These are phyloP conservation scores for Chenopodium berlandieri DNA, from an alignment of 148 eudicot genomes.

Conservation along the genomic window DNA sequence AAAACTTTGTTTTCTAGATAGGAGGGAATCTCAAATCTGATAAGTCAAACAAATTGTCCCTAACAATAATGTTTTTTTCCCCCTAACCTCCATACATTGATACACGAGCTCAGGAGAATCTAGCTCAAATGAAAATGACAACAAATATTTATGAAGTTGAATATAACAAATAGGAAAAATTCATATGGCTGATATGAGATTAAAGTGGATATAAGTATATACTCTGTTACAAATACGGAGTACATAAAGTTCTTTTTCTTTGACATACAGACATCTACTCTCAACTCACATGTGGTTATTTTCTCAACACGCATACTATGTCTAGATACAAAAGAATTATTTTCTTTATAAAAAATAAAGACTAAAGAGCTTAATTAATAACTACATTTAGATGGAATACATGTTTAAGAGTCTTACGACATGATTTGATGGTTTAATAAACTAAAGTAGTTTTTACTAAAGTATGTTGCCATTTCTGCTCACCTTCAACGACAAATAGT, in stretches of 20 bases:
- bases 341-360: too few species aligned
- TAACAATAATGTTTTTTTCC: neutral
- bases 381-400: too few species aligned
- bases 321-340: too few species aligned
- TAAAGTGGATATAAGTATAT: neutral
- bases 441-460: neutral
- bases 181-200: too few species aligned
- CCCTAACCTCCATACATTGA: neutral
- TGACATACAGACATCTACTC: too few species aligned
- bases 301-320: too few species aligned
- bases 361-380: too few species aligned
- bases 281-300: too few species aligned
- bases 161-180: neutral
- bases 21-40: neutral
- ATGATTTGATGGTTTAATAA: neutral
- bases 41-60: neutral
- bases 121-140: neutral
- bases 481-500: neutral
- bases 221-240: too few species aligned
- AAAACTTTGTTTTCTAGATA: neutral
- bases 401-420: neutral
- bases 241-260: too few species aligned
- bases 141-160: neutral
- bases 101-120: neutral
- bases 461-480: constrained; percentile 5